Evolutionary conservation across 176 grass and related monocot genomes (phyloP).

Genomic region (Zizania latifolia): DNA sequence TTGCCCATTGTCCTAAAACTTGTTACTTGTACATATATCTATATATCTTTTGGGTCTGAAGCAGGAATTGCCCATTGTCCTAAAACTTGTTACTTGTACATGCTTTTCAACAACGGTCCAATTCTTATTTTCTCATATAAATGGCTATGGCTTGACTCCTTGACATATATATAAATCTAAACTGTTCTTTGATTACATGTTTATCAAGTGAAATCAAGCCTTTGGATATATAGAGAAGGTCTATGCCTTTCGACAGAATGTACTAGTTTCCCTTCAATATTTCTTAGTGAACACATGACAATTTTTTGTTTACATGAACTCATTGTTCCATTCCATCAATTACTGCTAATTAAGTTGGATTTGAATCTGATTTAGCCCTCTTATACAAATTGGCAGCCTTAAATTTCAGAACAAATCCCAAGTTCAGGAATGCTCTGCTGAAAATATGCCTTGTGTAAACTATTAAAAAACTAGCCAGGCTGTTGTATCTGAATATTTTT

Average conservation of each 20-base stretch:
- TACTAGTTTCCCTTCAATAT: background rate
- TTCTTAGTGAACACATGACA: background rate
- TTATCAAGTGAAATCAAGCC: background rate
- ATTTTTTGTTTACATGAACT: background rate
- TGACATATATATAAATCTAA: background rate
- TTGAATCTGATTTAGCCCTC: background rate
- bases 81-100: background rate
- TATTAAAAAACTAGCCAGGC: background rate
- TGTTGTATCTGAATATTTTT: background rate
- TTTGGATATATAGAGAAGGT: background rate
- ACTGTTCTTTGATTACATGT: background rate
- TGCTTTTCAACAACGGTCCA: background rate
- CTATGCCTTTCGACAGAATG: background rate
- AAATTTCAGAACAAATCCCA: background rate
- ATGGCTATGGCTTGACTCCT: background rate
- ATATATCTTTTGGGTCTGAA: too few relatives aligned
- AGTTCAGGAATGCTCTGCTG: background rate
- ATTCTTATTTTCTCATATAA: background rate
- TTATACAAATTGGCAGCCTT: background rate
- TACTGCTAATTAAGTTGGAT: background rate
- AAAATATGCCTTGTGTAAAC: background rate
- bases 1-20: too few relatives aligned
- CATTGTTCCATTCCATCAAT: too few relatives aligned
- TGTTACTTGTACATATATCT: too few relatives aligned
- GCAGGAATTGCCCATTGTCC: background rate